Conservation (phyloP, 2,329 filamentous ascomycete genomes). For the Magnaporthales sp. region DNA sequence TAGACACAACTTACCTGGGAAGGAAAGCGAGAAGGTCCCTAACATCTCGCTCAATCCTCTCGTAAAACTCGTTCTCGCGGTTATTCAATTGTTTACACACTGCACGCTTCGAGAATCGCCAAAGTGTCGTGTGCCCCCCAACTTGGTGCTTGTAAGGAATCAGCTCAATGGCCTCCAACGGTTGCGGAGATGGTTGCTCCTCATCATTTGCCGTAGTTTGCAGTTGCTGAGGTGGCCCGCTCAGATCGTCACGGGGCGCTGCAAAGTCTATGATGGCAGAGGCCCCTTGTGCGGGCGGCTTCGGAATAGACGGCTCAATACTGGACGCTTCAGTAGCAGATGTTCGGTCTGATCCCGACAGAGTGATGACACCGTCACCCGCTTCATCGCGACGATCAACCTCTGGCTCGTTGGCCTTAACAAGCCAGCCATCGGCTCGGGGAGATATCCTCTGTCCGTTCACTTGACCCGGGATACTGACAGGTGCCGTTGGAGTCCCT, state of each 20-base stretch:
- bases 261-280: background rate
- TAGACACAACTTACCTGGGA: slow-evolving; percentile 54
- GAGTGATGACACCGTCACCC: background rate
- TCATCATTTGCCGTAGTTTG: background rate
- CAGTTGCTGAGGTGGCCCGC: background rate
- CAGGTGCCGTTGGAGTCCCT: background rate
- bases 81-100: slow-evolving; percentile 99
- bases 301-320: background rate
- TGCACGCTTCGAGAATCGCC: slow-evolving; percentile 87
- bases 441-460: background rate
- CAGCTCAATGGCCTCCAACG: slow-evolving; percentile 85
- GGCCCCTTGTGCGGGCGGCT: background rate
- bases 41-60: slow-evolving; percentile 86
- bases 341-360: background rate
- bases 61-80: slow-evolving; percentile 97
- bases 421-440: slow-evolving; percentile 34
- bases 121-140: slow-evolving; percentile 91
- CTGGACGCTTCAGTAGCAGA: background rate
- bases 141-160: slow-evolving; percentile 98
- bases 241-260: background rate
- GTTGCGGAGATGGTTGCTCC: slow-evolving; percentile 42
- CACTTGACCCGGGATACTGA: background rate
- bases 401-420: slow-evolving; percentile 46
- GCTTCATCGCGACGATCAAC: slow-evolving; percentile 14
- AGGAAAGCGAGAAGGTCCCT: slow-evolving; percentile 84